Base-by-base conservation (phyloP, 768 basidiomycete genomes). In the Pisolithus albus region DNA sequence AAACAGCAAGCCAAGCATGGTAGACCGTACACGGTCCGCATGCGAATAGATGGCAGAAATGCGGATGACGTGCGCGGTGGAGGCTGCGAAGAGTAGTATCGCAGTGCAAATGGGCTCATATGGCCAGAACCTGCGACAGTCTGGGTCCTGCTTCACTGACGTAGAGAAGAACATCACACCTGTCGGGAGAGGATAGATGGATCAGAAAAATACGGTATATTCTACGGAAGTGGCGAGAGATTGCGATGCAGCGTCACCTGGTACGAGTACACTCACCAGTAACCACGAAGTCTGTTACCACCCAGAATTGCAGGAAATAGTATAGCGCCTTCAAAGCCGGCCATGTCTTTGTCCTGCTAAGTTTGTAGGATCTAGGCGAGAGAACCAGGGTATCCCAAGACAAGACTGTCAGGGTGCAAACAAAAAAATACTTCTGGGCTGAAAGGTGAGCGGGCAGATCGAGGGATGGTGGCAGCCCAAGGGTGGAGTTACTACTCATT, bases 371-470 rank as follows among this genome's bases (percentile, higher is more conserved):
- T 50, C 89, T 72, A 0, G 89, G 89, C 8, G 83, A 84, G 46
- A 92, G 78, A 34, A 92, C 89, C 60, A 92, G 81, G 34, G 88
- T 83, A 61, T 92, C 89, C 89, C 90, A 92, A 7, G 89, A 89
- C 0, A 88, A 86, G 51, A 92, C 87, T 49, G 89, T 92, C 56
- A 92, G 80, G 0, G 89, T 88, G 73, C 89, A 92, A 56, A 92
- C 90, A 44, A 88, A 80, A 64, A 92, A 90, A 60, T 92, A 92
- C 68, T 92, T 91, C 75, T 91, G 89, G 0, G 89, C 89, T 28
- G 79, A 81, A 34, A 92, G 75, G 64, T 88, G 89, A 1, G 89
- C 78, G 0, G 89, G 78, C 5, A 91, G 79, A 57, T 85, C 72
- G 62, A 92, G 82, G 21, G 82, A 86, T 49, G 74, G 66, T 16